Percentiles rank a stretch among this genome's conserved stretches.
These are phyloP conservation scores for Mycogone perniciosa DNA, from an alignment of 2,329 filamentous ascomycete species.

Conservation along the genomic window DNA sequence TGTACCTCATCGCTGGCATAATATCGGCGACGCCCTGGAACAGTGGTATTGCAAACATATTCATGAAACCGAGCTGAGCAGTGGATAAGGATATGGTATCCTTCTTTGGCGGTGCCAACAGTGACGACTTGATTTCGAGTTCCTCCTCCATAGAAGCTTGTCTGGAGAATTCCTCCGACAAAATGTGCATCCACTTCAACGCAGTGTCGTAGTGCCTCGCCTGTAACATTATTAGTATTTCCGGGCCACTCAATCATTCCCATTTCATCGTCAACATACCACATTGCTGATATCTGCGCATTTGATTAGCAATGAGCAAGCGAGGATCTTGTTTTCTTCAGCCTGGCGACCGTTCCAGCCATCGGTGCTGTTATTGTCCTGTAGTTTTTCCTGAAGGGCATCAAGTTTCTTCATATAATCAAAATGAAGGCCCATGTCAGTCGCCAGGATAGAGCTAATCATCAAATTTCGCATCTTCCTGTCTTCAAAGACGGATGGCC, in stretches of 20 bases:
- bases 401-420: conserved; percentile 89
- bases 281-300: conserved; percentile 99
- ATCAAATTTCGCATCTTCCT: conserved; percentile 77
- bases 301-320: conserved; percentile 92
- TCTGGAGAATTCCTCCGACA: conserved; percentile 92
- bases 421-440: conserved; percentile 95
- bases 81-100: conserved; percentile 77
- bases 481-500: conserved; percentile 77
- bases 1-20: conserved; percentile 77
- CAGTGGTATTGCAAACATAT: conserved; percentile 84
- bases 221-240: conserved; percentile 36
- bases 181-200: conserved; percentile 80
- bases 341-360: conserved; percentile 71
- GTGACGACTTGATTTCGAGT: conserved; percentile 77
- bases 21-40: conserved; percentile 85
- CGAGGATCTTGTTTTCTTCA: conserved; percentile 69
- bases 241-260: too few relatives aligned
- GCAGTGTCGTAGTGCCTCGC: conserved; percentile 79
- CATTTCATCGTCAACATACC: conserved; percentile 46
- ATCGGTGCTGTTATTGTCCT: conserved; percentile 58
- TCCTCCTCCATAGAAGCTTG: conserved; percentile 89
- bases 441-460: conserved; percentile 96
- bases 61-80: conserved; percentile 94
- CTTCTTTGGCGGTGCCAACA: conserved; percentile 78
- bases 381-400: conserved; percentile 72